Conservation (phyloP, 768 basidiomycete genomes). For the Lentinus tigrinus region DNA sequence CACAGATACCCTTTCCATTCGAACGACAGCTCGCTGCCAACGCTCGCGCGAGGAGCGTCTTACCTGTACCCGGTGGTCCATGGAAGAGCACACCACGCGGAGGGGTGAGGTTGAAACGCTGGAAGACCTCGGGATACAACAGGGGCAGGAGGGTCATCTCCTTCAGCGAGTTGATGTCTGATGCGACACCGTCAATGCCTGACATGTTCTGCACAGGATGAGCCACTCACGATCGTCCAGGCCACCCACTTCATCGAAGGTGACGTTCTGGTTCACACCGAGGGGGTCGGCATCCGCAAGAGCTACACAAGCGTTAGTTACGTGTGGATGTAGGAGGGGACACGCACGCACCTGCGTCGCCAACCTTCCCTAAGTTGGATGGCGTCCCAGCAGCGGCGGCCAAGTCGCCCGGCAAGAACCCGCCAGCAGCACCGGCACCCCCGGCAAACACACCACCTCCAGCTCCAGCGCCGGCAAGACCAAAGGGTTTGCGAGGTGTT, state of each 20-base stretch:
- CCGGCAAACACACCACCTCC: constrained; percentile 52
- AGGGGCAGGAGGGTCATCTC: constrained; percentile 98
- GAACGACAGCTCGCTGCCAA: constrained; percentile 90
- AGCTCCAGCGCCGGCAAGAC: constrained; percentile 40
- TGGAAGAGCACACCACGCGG: constrained; percentile 97
- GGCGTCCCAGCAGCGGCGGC: constrained; percentile 73
- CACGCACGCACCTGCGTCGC: constrained; percentile 59
- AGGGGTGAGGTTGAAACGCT: constrained; percentile 89
- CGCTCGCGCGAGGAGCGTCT: constrained; percentile 91
- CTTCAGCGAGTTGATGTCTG: constrained; percentile 94
- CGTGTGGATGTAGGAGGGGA: constrained; percentile 13
- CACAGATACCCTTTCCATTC: constrained; percentile 85
- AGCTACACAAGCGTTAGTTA: constrained; percentile 39
- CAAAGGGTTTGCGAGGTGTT: constrained; percentile 68
- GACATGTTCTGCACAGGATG: not conserved
- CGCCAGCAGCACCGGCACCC: constrained; percentile 44
- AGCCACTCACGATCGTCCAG: constrained; percentile 79
- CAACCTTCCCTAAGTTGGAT: constrained; percentile 82
- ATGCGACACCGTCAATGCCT: not conserved
- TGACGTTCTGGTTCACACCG: constrained; percentile 89
- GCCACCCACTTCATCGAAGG: constrained; percentile 96
- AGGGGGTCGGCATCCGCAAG: constrained; percentile 95
- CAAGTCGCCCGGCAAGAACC: constrained; percentile 63
- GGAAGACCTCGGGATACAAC: constrained; percentile 95
- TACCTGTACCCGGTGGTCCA: constrained; percentile 98